phyloP scores from a whole-genome alignment of 202 grass and related monocot species.

The Carex sylvatica region DNA sequence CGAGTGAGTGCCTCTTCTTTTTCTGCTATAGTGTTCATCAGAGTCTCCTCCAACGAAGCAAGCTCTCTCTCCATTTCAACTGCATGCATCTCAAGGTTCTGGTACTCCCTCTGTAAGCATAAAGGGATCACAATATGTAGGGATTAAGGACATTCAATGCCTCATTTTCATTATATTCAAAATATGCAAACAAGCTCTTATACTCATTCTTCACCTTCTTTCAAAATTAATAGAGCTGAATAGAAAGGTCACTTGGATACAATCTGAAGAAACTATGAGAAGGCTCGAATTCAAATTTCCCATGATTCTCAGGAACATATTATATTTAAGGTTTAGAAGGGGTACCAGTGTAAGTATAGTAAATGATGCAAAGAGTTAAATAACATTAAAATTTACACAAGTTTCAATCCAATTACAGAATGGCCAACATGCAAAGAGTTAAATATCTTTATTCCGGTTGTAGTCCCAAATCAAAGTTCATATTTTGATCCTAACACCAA shows the following conservation, averaged over 20 bases:
- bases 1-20: slow-evolving; percentile 67
- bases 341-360: neutral
- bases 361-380: neutral
- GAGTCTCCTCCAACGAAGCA: slow-evolving; percentile 62
- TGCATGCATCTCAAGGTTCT: slow-evolving; percentile 60
- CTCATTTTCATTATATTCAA: neutral
- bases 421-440: no score
- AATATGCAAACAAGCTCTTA: neutral
- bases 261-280: neutral
- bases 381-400: neutral
- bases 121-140: slow-evolving; percentile 19
- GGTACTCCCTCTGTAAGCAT: slow-evolving; percentile 67
- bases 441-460: neutral
- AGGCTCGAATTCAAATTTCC: neutral
- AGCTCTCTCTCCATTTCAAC: slow-evolving; percentile 66
- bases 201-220: neutral
- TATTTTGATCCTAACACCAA: neutral
- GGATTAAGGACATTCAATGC: neutral
- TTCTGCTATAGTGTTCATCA: slow-evolving; percentile 47
- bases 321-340: neutral
- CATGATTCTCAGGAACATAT: neutral
- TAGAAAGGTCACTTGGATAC: neutral
- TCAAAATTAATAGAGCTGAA: neutral
- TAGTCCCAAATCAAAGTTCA: neutral
- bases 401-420: neutral